phyloP scores from a whole-genome alignment of 345 rosid genomes.

The Ailanthus altissimus region DNA sequence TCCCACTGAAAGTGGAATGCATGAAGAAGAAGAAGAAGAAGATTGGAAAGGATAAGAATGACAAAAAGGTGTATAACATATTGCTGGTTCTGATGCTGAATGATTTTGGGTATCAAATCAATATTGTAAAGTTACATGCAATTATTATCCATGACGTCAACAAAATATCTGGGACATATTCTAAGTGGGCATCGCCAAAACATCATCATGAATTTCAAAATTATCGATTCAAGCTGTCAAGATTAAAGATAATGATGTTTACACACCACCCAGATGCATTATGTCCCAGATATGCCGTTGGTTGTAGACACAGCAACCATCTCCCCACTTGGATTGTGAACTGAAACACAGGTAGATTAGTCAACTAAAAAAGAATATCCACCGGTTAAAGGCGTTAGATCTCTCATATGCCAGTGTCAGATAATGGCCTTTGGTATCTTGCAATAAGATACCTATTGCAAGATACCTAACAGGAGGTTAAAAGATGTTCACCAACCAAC shows the following conservation, averaged over 20 bases:
- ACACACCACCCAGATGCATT: neutral
- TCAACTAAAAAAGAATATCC: no score
- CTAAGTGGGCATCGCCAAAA: constrained; percentile 10
- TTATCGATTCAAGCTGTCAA: neutral
- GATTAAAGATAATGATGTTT: no score
- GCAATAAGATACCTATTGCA: no score
- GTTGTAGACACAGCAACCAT: neutral
- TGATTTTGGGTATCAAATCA: neutral
- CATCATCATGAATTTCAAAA: neutral
- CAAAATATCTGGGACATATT: neutral
- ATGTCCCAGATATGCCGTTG: neutral
- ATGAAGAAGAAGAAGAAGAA: neutral
- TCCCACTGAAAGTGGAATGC: neutral
- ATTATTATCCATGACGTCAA: neutral
- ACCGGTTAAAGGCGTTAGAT: neutral
- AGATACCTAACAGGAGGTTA: no score
- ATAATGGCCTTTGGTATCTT: no score
- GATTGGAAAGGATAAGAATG: constrained; percentile 11
- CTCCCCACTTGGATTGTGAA: no score
- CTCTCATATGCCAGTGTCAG: neutral
- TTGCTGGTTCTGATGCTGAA: neutral
- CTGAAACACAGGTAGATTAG: no score
- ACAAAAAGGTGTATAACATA: no score
- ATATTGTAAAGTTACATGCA: neutral
- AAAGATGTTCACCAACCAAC: no score